Conservation (phyloP, 23 red algal species). For the Pyropia haitanensis region DNA sequence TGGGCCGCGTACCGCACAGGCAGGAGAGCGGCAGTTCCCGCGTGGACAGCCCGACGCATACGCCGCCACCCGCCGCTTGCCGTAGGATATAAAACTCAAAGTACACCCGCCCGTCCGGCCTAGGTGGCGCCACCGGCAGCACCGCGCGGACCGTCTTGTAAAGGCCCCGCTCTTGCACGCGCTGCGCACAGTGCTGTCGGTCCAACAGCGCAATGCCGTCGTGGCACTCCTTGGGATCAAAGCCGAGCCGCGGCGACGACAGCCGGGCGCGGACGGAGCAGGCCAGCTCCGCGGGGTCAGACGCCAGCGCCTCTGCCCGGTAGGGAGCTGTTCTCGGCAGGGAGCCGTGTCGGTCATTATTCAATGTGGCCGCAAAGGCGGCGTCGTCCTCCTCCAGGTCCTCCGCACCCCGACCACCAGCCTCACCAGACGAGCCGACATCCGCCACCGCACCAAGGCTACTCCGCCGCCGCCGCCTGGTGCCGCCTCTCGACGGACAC, state of each 20-base stretch:
- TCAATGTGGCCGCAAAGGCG: constrained; percentile 52
- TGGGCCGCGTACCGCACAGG: constrained; percentile 87
- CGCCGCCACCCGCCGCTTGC: constrained; percentile 48
- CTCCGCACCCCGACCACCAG: no score
- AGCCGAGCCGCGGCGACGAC: constrained; percentile 66
- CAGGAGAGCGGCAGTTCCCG: constrained; percentile 80
- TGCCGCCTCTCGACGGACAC: no score
- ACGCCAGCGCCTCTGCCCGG: constrained; percentile 31
- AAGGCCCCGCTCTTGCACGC: constrained; percentile 59
- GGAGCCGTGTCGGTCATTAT: constrained; percentile 48
- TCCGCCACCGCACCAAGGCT: constrained; percentile 9
- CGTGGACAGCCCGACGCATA: constrained; percentile 77
- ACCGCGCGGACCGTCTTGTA: constrained; percentile 72
- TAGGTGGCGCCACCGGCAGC: constrained; percentile 18
- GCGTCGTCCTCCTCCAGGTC: constrained; percentile 22
- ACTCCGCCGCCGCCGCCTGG: no score
- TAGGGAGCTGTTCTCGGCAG: constrained; percentile 51
- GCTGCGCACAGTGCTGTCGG: constrained; percentile 79
- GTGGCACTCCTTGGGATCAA: constrained; percentile 79
- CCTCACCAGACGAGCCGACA: background rate
- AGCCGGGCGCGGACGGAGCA: constrained; percentile 77
- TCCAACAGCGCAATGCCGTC: constrained; percentile 77
- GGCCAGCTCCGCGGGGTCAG: constrained; percentile 59
- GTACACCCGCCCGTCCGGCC: constrained; percentile 20
- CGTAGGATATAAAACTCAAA: constrained; percentile 79